phyloP scores from a whole-genome alignment of 225 moss, liverwort and hornwort species.

The Thuidium tamariscinum region DNA sequence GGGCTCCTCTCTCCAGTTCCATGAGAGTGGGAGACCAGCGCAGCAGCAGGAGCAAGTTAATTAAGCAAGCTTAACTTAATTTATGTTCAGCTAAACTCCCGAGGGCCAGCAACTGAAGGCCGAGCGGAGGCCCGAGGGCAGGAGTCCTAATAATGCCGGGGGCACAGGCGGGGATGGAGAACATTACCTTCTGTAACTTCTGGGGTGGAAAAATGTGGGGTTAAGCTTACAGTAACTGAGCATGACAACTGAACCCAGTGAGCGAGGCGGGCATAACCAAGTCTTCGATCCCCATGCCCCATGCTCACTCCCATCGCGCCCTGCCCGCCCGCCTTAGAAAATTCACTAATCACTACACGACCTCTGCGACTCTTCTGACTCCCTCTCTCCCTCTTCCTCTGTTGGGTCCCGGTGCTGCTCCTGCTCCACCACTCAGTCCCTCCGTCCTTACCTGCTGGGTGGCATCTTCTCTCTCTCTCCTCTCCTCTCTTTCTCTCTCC shows the following conservation, averaged over 20 bases:
- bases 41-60: no score
- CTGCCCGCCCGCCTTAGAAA: not conserved
- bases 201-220: not conserved
- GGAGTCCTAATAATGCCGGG: not conserved
- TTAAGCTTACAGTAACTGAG: not conserved
- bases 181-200: not conserved
- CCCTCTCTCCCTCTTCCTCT: not conserved
- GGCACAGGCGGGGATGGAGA: not conserved
- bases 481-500: not conserved
- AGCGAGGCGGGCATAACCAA: not conserved
- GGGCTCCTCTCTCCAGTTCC: not conserved
- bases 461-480: slow-evolving; percentile 8
- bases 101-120: not conserved
- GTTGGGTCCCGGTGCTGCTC: not conserved
- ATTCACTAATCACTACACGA: not conserved
- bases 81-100: no score
- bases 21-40: not conserved
- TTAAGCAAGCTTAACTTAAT: not conserved
- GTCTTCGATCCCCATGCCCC: not conserved
- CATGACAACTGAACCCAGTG: no score
- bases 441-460: not conserved
- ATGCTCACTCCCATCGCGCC: not conserved
- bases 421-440: not conserved
- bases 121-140: not conserved
- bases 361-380: not conserved